These are phyloP conservation scores for Pyricularia pennisetigena DNA, from an alignment of 2,329 filamentous ascomycete genomes.

Conservation along the genomic window DNA sequence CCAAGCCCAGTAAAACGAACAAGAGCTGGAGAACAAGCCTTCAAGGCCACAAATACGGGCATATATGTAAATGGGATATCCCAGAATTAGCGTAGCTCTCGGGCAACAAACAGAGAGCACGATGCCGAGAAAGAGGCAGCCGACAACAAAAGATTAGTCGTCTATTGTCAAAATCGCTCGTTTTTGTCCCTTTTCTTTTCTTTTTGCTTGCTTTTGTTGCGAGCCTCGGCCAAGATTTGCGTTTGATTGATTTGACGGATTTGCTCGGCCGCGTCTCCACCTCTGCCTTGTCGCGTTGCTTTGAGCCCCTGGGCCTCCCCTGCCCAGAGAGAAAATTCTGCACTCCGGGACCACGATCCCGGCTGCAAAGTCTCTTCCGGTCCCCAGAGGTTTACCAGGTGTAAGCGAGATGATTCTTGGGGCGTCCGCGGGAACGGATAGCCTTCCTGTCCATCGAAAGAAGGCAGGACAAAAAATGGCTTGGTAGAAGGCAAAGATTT, in stretches of 20 bases:
- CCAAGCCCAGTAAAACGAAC: not conserved
- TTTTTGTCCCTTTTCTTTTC: not conserved
- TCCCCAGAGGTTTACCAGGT: not conserved
- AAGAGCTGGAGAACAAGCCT: not conserved
- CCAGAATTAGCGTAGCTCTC: not conserved
- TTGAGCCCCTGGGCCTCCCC: conserved; percentile 1
- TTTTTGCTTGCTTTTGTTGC: not conserved
- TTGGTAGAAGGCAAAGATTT: not conserved
- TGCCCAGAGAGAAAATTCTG: conserved; percentile 5
- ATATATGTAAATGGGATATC: not conserved
- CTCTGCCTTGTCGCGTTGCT: not conserved
- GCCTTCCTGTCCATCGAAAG: not conserved
- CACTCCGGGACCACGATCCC: not conserved
- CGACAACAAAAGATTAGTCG: not conserved
- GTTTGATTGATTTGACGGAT: not conserved
- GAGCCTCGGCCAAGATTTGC: not conserved
- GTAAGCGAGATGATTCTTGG: not conserved
- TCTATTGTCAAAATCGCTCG: not conserved
- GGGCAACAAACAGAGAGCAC: not conserved
- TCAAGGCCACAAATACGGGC: not conserved
- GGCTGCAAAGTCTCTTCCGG: not conserved
- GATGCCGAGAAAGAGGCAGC: not conserved
- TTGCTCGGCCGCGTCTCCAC: not conserved
- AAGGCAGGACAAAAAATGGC: not conserved
- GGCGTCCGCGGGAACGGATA: not conserved